Evolutionary conservation across 2,329 filamentous ascomycete species (phyloP).

Genomic region (Zarea fungicola): DNA sequence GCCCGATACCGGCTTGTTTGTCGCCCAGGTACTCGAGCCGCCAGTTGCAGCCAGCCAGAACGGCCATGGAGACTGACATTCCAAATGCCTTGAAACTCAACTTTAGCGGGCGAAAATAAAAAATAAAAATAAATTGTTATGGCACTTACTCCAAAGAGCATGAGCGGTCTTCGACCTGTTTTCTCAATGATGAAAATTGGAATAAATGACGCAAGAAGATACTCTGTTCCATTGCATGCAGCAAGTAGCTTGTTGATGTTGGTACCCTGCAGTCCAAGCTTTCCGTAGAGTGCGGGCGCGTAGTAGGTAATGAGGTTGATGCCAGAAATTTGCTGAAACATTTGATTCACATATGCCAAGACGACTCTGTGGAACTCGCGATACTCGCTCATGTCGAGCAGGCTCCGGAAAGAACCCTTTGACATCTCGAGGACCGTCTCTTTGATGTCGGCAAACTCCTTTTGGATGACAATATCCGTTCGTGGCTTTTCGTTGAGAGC

Average conservation of each 20-base stretch:
- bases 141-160: slow-evolving; percentile 9
- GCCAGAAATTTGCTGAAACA: slow-evolving; percentile 38
- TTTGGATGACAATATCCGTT: not conserved
- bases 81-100: not conserved
- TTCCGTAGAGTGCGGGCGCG: slow-evolving; percentile 16
- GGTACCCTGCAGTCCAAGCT: slow-evolving; percentile 10
- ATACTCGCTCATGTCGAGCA: slow-evolving; percentile 54
- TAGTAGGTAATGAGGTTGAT: slow-evolving; percentile 28
- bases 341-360: slow-evolving; percentile 52
- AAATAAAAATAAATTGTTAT: not conserved
- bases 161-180: slow-evolving; percentile 3
- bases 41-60: slow-evolving; percentile 12
- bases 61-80: slow-evolving; percentile 12
- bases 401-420: slow-evolving; percentile 48
- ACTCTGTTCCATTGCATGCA: slow-evolving; percentile 19
- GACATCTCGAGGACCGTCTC: slow-evolving; percentile 25
- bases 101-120: not conserved
- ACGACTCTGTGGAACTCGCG: slow-evolving; percentile 51
- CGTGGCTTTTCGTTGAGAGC: slow-evolving; percentile 11
- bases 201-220: slow-evolving; percentile 17
- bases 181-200: slow-evolving; percentile 11
- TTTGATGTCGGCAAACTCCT: slow-evolving; percentile 7
- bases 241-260: slow-evolving; percentile 14
- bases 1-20: slow-evolving; percentile 10
- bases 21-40: not conserved